Base-by-base conservation (phyloP, 148 eudicot genomes). In the Silene latifolia region DNA sequence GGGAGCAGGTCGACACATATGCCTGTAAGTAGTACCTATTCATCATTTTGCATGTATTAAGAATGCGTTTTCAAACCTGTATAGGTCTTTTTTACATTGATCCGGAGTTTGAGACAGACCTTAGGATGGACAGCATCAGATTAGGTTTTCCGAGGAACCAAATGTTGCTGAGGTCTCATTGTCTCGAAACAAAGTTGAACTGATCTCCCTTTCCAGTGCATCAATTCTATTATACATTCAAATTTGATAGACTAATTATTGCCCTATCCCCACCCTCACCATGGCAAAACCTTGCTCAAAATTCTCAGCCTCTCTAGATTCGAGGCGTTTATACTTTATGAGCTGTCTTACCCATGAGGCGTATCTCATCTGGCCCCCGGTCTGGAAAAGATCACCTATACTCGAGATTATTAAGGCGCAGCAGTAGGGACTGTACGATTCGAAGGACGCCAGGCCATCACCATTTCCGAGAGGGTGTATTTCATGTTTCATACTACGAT, bases 1-100 rank as follows among this genome's bases (percentile, higher is more conserved):
- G 98, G 69, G 98, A 95, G 80, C 98, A 92, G 77, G 91, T 95
- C 74, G 97, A 95, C 88, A n/a, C n/a, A n/a, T n/a, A 95, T 95
- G 98, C 98, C n/a, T n/a, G n/a, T n/a, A 71, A 86, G 90, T 83
- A 47, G 24, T 27, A 47, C 47, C 19, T 54, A 1, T 27, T 56
- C 62, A 35, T 61, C 15, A 21, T 61, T 46, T 13, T 44, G 59
- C 24, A 17, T 46, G n/a, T 19, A 19, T n/a, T 32, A 59, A 19
- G 27, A 71, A 7, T 21, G n/a, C 3, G 8, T 59, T 48, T 35
- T 29, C 12, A 5, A 27, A 63, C 19, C 8, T 48, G 56, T 72
- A 7, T 77, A 88, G 91, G 91, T 88, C 67, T 88, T 88, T 89
- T 91, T 75, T 91, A 91, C 78, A 89, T 91, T 67, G 97, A 91